Evolutionary conservation across 495 filamentous ascomycete species (phyloP), one percentile per base, ranked within the genome.

Genomic region (Monascus purpureus): DNA sequence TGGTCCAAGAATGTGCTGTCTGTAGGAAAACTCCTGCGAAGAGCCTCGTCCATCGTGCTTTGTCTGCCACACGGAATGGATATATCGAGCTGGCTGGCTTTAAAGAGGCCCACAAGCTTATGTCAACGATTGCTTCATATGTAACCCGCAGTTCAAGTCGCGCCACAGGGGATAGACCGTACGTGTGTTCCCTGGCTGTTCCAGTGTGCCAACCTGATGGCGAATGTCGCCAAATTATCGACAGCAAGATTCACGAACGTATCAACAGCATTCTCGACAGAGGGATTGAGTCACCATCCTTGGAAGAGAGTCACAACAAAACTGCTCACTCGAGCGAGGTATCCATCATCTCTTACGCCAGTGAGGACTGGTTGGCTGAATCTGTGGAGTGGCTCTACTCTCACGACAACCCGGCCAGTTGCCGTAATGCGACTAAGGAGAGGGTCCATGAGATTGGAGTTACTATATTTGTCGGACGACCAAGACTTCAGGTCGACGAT

Each of bases 61-160:
- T 40, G 15, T 23, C 32, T 16, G 29, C 29, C 2, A 32, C 22
- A 9, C 17, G 28, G 17, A 20, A 26, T 31, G 29, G 28, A 2
- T 40, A 36, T 25, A 1, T 31, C 8, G 33, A 36, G 14, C 11
- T 30, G 26, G 14, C n/a, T 2, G 26, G 31, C 16, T 40, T 32
- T 11, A 12, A 28, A 8, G 4, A 18, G n/a, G 17, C 29, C 8
- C 15, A 32, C n/a, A 17, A 13, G 4, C 9, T 40, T 2, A 33
- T 39, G 37, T 15, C 17, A 5, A 30, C 31, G 1, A 34, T 39
- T 25, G 31, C 37, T 2, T 33, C 31, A 6, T 19, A 39, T n/a
- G n/a, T n/a, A n/a, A n/a, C n/a, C n/a, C n/a, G 31, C 31, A 12
- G 12, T 4, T 2, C 28, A 32, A 25, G 7, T 36, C 6, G 29